Conservation (phyloP, 495 filamentous ascomycete genomes). For the Acidiella bohemica region DNA sequence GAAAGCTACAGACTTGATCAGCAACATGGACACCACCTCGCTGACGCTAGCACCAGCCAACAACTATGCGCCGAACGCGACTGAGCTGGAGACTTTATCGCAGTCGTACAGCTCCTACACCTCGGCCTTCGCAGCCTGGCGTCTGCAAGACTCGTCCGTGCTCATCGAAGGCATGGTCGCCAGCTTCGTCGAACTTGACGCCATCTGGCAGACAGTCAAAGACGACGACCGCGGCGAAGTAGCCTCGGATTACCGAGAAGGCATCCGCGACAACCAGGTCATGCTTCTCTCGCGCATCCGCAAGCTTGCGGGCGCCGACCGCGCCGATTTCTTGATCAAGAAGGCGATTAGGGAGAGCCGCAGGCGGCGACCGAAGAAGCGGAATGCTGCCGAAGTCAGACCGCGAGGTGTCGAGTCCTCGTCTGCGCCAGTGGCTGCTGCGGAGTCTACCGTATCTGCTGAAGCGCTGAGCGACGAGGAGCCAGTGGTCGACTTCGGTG, state of each 20-base stretch:
- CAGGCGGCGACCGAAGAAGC: slow-evolving; percentile 54
- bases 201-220: slow-evolving; percentile 94
- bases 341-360: slow-evolving; percentile 71
- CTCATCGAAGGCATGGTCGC: slow-evolving; percentile 90
- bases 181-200: slow-evolving; percentile 87
- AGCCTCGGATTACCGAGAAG: slow-evolving; percentile 77
- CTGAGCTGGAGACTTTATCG: slow-evolving; percentile 42
- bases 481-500: background rate
- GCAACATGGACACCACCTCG: slow-evolving; percentile 66
- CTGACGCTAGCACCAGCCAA: slow-evolving; percentile 32
- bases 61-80: slow-evolving; percentile 28
- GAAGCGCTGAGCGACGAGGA: slow-evolving; percentile 1
- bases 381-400: slow-evolving; percentile 53
- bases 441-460: background rate
- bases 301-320: slow-evolving; percentile 70
- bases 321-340: slow-evolving; percentile 67
- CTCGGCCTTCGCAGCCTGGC: slow-evolving; percentile 91
- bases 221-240: slow-evolving; percentile 75
- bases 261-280: slow-evolving; percentile 86
- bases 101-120: slow-evolving; percentile 70
- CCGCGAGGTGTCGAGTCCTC: slow-evolving; percentile 35
- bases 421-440: background rate
- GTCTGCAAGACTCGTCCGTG: slow-evolving; percentile 76
- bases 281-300: slow-evolving; percentile 79
- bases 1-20: slow-evolving; percentile 75